Evolutionary conservation across 176 grass and related monocot species (phyloP).

Genomic region (Avena insularis): DNA sequence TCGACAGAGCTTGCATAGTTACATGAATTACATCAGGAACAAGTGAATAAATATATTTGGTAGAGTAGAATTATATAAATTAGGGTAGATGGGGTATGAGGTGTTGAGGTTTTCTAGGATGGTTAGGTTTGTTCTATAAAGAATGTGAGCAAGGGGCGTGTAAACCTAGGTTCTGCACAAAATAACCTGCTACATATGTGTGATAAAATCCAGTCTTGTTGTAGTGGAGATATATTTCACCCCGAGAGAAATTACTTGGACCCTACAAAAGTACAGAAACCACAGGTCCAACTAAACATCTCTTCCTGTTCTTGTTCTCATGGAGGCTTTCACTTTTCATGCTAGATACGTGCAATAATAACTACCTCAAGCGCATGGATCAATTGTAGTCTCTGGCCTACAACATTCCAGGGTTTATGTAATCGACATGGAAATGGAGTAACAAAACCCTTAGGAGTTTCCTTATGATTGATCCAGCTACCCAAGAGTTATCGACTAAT

Average conservation of each 20-base stretch:
- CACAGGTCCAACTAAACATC: not conserved
- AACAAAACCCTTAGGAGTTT: not conserved
- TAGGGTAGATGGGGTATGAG: not conserved
- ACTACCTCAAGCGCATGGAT: not conserved
- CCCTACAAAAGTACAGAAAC: not conserved
- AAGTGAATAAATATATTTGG: not conserved
- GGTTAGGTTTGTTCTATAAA: not conserved
- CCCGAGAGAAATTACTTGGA: not conserved
- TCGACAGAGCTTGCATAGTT: conserved; percentile 1
- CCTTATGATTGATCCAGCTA: not conserved
- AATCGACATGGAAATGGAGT: not conserved
- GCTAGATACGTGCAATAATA: not conserved
- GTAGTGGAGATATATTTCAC: not conserved
- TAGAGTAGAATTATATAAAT: not conserved
- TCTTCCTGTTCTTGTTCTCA: not conserved
- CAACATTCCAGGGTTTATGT: not conserved
- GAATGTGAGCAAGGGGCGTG: not conserved
- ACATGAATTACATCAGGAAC: not conserved
- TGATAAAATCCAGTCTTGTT: not conserved
- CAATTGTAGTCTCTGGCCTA: not conserved
- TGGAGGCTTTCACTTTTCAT: conserved; percentile 3
- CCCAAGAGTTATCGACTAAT: not conserved
- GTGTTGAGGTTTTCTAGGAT: not conserved
- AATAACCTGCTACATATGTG: not conserved
- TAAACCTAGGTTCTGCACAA: not conserved